These are phyloP conservation scores for Quercus rubra DNA, from an alignment of 306 rosid species.

Conservation along the genomic window DNA sequence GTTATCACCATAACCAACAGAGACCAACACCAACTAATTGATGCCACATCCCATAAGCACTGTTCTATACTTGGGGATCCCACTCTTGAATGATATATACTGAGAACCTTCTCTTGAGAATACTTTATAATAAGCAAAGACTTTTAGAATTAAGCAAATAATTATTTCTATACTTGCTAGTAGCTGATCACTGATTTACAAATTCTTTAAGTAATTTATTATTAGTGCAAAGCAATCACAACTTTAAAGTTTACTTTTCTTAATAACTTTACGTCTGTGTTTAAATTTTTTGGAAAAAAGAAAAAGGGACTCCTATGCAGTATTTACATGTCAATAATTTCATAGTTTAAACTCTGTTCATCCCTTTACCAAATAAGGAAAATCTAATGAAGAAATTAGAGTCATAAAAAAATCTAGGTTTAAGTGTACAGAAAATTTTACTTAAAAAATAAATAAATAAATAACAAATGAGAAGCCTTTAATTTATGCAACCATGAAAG, in stretches of 20 bases:
- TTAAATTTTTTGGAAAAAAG: not conserved
- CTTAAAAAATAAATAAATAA: not conserved
- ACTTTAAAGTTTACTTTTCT: not conserved
- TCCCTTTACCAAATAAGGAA: constrained; percentile 12
- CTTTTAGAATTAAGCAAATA: not conserved
- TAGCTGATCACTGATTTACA: not conserved
- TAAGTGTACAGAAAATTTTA: not conserved
- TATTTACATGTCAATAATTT: constrained; percentile 16
- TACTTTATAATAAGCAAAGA: not conserved
- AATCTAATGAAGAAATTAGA: constrained; percentile 7
- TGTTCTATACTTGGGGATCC: not conserved
- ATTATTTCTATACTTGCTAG: not conserved
- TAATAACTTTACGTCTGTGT: not conserved
- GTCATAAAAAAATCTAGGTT: not conserved
- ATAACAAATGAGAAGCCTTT: not conserved
- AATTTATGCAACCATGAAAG: constrained; percentile 5
- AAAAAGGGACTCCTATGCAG: constrained; percentile 1
- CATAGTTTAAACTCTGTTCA: not conserved
- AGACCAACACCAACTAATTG: not conserved
- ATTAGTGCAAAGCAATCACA: not conserved
- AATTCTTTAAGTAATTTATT: not conserved
- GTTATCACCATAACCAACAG: not conserved
- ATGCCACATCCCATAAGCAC: not conserved
- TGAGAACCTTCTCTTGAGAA: not conserved
- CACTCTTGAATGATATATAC: not conserved